Conservation (phyloP, 495 filamentous ascomycete species). For the Neurospora pannonica region DNA sequence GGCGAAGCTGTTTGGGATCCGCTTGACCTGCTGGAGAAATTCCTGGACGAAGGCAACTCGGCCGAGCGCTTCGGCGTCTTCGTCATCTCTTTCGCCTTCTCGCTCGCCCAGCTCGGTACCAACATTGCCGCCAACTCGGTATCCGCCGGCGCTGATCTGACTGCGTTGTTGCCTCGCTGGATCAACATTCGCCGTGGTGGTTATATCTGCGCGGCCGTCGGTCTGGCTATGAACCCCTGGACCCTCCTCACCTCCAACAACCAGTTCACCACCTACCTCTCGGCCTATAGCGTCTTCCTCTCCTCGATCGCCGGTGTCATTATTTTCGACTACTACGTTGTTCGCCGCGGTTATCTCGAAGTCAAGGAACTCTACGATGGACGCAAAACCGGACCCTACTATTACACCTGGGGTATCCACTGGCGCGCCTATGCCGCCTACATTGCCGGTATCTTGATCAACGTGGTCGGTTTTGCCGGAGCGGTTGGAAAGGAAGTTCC, state of each 20-base stretch:
- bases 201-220: slow-evolving; percentile 77
- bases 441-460: slow-evolving; percentile 78
- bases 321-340: slow-evolving; percentile 81
- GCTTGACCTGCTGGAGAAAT: slow-evolving; percentile 60
- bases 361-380: slow-evolving; percentile 73
- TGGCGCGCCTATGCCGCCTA: slow-evolving; percentile 81
- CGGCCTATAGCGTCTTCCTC: slow-evolving; percentile 91
- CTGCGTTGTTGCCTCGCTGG: slow-evolving; percentile 77
- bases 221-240: slow-evolving; percentile 86
- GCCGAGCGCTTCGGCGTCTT: slow-evolving; percentile 82
- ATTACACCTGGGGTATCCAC: slow-evolving; percentile 61
- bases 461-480: slow-evolving; percentile 85
- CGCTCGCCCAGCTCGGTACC: slow-evolving; percentile 81
- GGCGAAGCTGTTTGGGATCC: slow-evolving; percentile 79
- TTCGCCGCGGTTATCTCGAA: slow-evolving; percentile 74
- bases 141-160: slow-evolving; percentile 85
- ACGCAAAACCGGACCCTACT: slow-evolving; percentile 58
- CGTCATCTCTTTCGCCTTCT: slow-evolving; percentile 72
- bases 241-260: slow-evolving; percentile 69
- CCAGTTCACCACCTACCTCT: slow-evolving; percentile 90
- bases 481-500: slow-evolving; percentile 62
- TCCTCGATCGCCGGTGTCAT: slow-evolving; percentile 89
- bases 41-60: slow-evolving; percentile 65
- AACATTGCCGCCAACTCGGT: slow-evolving; percentile 92
- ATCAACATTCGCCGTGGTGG: slow-evolving; percentile 85